These are phyloP conservation scores for Eucalyptus dawsonii DNA, from an alignment of 345 rosid species.

Conservation along the genomic window DNA sequence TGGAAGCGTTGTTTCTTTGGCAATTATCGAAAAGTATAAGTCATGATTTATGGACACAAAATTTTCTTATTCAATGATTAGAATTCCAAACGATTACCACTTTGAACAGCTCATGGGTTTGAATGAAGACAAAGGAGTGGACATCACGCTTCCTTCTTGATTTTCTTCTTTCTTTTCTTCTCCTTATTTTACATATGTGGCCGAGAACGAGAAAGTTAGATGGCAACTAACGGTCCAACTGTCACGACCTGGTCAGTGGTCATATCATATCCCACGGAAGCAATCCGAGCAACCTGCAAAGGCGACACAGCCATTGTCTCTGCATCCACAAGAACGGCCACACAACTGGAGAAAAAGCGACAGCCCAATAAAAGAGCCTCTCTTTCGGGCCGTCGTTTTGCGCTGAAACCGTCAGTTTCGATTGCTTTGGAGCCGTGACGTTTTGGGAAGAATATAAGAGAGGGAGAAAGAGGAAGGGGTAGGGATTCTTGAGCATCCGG, in stretches of 20 bases:
- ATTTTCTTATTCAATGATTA: neutral
- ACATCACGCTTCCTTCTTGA: neutral
- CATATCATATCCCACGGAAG: neutral
- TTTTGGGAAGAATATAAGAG: neutral
- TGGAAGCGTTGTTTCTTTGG: accelerated
- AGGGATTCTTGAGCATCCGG: neutral
- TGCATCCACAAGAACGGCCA: neutral
- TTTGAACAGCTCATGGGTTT: neutral
- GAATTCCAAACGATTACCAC: neutral
- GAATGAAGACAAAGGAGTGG: neutral
- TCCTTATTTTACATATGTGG: neutral
- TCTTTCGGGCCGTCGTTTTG: neutral
- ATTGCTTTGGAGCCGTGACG: neutral
- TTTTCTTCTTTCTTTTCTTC: neutral
- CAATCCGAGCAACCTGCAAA: neutral
- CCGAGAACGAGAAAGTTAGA: neutral
- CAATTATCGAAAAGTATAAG: accelerated
- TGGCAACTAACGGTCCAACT: neutral
- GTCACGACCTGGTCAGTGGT: neutral
- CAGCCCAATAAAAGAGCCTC: accelerated
- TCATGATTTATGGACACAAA: neutral
- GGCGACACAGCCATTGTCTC: neutral
- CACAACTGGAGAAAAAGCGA: neutral
- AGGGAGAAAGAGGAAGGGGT: neutral
- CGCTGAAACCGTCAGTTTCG: neutral